Evolutionary conservation across 208 protist species (phyloP).

Genomic region (Porcisia hertigi): DNA sequence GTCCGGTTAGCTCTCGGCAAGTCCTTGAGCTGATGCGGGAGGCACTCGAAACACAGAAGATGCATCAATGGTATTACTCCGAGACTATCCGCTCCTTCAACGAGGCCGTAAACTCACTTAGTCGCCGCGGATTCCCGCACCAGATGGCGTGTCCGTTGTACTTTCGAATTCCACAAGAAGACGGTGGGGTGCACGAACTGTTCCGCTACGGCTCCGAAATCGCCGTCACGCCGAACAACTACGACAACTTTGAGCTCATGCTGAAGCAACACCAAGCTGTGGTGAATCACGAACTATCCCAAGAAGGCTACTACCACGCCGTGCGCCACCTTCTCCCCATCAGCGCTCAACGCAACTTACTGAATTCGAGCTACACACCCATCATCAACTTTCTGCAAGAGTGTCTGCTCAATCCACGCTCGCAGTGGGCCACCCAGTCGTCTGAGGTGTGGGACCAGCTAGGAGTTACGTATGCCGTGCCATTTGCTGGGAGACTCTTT

Average conservation of each 20-base stretch:
- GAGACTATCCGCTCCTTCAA: slow-evolving; percentile 36
- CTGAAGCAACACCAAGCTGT: slow-evolving; percentile 29
- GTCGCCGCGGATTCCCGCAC: slow-evolving; percentile 28
- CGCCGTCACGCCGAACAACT: slow-evolving; percentile 56
- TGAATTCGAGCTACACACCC: slow-evolving; percentile 40
- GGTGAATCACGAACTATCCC: slow-evolving; percentile 11
- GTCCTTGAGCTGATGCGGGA: slow-evolving; percentile 29
- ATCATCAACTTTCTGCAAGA: slow-evolving; percentile 47
- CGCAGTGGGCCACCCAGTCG: slow-evolving; percentile 44
- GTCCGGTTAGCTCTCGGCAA: slow-evolving; percentile 30
- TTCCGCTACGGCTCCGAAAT: slow-evolving; percentile 58
- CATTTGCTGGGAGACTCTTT: slow-evolving; percentile 47
- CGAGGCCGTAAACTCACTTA: slow-evolving; percentile 23
- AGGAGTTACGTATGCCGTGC: slow-evolving; percentile 51
- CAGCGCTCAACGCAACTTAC: slow-evolving; percentile 35
- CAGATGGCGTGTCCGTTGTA: slow-evolving; percentile 39
- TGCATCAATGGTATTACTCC: slow-evolving; percentile 32
- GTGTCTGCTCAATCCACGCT: slow-evolving; percentile 38
- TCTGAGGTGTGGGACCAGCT: slow-evolving; percentile 49
- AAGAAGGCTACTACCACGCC: slow-evolving; percentile 30
- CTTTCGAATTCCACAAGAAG: slow-evolving; percentile 53
- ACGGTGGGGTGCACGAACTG: slow-evolving; percentile 54
- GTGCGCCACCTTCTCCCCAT: slow-evolving; percentile 33
- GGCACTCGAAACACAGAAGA: slow-evolving; percentile 25
- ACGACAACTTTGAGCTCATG: slow-evolving; percentile 42